Percentiles rank a stretch among this genome's conserved stretches.
phyloP scores from a whole-genome alignment of 2,329 filamentous ascomycete genomes.

The Alternaria angustiovoidea region DNA sequence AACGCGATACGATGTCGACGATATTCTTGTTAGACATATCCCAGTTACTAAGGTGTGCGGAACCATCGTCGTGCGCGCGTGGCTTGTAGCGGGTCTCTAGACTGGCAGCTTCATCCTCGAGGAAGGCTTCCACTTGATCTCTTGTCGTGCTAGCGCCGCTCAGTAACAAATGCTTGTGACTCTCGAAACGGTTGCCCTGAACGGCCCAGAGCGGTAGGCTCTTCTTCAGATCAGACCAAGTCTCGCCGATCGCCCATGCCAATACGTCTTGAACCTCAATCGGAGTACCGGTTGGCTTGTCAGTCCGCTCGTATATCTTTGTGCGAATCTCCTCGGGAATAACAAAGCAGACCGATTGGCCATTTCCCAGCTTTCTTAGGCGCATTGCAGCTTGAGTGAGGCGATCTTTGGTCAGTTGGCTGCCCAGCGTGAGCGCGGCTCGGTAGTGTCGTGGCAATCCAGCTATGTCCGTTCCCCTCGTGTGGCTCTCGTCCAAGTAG shows the following conservation, averaged over 20 bases:
- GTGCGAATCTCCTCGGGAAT: slow-evolving; percentile 66
- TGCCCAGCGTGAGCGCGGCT: slow-evolving; percentile 73
- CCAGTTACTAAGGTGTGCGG: slow-evolving; percentile 12
- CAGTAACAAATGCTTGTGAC: slow-evolving; percentile 53
- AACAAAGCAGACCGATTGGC: slow-evolving; percentile 71
- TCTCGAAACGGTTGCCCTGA: slow-evolving; percentile 64
- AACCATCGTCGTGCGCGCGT: not conserved
- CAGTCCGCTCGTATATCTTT: slow-evolving; percentile 55
- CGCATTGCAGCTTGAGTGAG: slow-evolving; percentile 71
- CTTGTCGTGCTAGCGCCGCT: slow-evolving; percentile 25
- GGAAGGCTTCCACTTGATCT: slow-evolving; percentile 54
- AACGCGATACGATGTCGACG: slow-evolving; percentile 28
- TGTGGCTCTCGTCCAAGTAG: slow-evolving; percentile 75
- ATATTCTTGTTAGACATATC: slow-evolving; percentile 29
- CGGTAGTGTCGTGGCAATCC: slow-evolving; percentile 65
- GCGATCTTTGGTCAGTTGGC: slow-evolving; percentile 71
- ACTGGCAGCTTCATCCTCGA: slow-evolving; percentile 64
- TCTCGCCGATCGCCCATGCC: slow-evolving; percentile 67
- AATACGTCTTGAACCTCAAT: slow-evolving; percentile 66
- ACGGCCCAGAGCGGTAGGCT: slow-evolving; percentile 67
- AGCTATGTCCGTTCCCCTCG: slow-evolving; percentile 70
- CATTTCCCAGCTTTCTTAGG: slow-evolving; percentile 65
- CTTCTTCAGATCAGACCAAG: slow-evolving; percentile 58
- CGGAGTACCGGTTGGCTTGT: not conserved
- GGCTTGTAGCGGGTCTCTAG: slow-evolving; percentile 64